These are phyloP conservation scores for Vicia villosa DNA, from an alignment of 306 rosid genomes.

Conservation along the genomic window DNA sequence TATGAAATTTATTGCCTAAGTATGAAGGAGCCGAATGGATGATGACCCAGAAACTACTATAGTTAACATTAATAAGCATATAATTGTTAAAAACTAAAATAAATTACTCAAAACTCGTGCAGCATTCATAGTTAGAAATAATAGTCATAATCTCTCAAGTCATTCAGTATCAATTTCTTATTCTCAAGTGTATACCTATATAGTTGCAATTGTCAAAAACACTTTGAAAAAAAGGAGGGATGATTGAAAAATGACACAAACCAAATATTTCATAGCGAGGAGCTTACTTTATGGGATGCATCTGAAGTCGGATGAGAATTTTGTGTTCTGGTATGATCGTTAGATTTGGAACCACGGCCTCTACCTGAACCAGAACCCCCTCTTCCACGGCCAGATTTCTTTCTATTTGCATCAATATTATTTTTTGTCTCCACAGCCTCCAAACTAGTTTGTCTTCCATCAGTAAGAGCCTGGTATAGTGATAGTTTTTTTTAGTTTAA, in stretches of 20 bases:
- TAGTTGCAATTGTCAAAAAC: too few species aligned
- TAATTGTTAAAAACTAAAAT: too few species aligned
- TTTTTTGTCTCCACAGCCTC: constrained; percentile 61
- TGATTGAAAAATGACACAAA: constrained; percentile 23
- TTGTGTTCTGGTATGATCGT: constrained; percentile 66
- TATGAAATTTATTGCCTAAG: background rate
- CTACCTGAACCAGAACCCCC: constrained; percentile 70
- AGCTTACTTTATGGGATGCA: constrained; percentile 56
- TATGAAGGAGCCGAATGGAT: background rate
- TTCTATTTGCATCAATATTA: constrained; percentile 62
- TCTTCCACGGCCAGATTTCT: constrained; percentile 90
- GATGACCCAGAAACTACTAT: too few species aligned
- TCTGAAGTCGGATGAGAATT: constrained; percentile 60
- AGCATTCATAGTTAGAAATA: too few species aligned
- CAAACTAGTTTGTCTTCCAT: constrained; percentile 60
- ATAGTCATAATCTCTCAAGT: too few species aligned
- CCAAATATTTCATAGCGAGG: constrained; percentile 26
- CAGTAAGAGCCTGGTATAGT: constrained; percentile 61
- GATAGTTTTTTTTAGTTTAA: constrained; percentile 8
- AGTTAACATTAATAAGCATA: too few species aligned
- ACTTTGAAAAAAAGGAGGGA: background rate
- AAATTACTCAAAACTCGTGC: too few species aligned
- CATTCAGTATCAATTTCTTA: too few species aligned
- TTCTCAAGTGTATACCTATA: too few species aligned
- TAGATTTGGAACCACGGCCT: constrained; percentile 81